Conservation (phyloP, 2,329 filamentous ascomycete species). For the Epichloe bromicola region DNA sequence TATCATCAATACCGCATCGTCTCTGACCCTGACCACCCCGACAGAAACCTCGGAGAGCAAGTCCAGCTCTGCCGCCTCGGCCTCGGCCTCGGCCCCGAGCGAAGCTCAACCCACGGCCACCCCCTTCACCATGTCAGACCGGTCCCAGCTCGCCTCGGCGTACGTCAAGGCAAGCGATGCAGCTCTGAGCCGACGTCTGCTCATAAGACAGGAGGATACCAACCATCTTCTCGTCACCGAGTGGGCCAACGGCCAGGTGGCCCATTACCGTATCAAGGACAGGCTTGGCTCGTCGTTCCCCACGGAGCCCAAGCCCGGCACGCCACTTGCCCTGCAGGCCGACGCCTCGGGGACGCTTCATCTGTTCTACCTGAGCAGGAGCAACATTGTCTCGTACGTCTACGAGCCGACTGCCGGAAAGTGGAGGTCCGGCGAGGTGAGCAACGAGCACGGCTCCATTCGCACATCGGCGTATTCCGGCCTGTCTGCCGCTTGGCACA, state of each 20-base stretch:
- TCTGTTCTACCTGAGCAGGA: constrained; percentile 12
- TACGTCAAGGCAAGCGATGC: constrained; percentile 3
- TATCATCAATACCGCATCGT: neutral
- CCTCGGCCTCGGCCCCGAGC: neutral
- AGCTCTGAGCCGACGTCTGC: constrained; percentile 5
- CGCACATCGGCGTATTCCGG: constrained; percentile 5
- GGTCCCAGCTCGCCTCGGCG: constrained; percentile 8
- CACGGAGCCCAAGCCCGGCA: constrained; percentile 8
- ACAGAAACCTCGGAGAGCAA: neutral
- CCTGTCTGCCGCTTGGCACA: constrained; percentile 11
- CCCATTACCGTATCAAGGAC: constrained; percentile 7
- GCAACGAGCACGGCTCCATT: neutral
- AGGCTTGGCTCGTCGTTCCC: constrained; percentile 3
- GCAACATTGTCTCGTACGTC: constrained; percentile 7
- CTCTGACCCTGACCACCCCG: no score
- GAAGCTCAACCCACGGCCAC: neutral
- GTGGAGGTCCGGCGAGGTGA: constrained; percentile 8
- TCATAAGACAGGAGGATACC: constrained; percentile 13
- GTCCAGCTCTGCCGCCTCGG: neutral
- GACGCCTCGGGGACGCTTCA: constrained; percentile 10
- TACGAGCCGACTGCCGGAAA: constrained; percentile 6
- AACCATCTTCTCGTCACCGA: constrained; percentile 10
- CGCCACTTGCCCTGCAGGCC: constrained; percentile 9
- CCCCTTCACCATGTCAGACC: constrained; percentile 6
- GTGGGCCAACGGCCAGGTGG: constrained; percentile 2